Evolutionary conservation across 2,329 filamentous ascomycete species (phyloP).

Genomic region (Xylariaceae sp.): DNA sequence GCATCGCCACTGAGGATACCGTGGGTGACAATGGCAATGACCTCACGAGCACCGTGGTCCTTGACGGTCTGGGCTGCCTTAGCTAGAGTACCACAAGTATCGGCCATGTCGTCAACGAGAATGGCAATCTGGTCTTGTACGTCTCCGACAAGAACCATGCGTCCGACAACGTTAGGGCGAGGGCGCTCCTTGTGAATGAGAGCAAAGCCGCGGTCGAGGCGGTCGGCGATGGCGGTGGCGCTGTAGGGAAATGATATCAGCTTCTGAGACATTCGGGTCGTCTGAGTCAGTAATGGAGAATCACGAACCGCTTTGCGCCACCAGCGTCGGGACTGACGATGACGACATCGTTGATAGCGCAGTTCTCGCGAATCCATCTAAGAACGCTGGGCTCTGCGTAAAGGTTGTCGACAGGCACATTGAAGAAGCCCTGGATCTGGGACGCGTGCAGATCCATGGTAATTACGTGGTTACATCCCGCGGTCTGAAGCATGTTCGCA

Average conservation of each 20-base stretch:
- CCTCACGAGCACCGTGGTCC: constrained; percentile 77
- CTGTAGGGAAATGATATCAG: constrained; percentile 34
- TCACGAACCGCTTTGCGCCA: constrained; percentile 72
- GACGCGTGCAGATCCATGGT: constrained; percentile 95
- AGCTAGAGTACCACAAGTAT: constrained; percentile 74
- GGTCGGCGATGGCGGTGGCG: constrained; percentile 88
- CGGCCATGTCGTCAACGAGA: constrained; percentile 96
- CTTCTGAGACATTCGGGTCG: background rate
- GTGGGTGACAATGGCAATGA: constrained; percentile 93
- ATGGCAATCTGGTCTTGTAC: constrained; percentile 89
- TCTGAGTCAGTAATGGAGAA: background rate
- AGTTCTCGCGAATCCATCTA: constrained; percentile 84
- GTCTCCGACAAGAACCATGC: constrained; percentile 94
- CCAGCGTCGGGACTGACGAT: constrained; percentile 95
- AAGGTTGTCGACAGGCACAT: constrained; percentile 68
- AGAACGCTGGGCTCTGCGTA: constrained; percentile 91
- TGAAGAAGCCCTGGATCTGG: constrained; percentile 96
- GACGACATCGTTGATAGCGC: constrained; percentile 75
- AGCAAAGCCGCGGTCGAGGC: constrained; percentile 83
- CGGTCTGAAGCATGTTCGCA: constrained; percentile 95
- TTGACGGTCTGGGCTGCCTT: constrained; percentile 90
- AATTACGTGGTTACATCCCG: constrained; percentile 87
- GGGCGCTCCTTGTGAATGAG: constrained; percentile 96
- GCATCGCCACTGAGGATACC: constrained; percentile 69
- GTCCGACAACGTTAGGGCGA: constrained; percentile 76